These are phyloP conservation scores for Nicotiana rustica DNA, from an alignment of 305 asterid species.

Conservation along the genomic window DNA sequence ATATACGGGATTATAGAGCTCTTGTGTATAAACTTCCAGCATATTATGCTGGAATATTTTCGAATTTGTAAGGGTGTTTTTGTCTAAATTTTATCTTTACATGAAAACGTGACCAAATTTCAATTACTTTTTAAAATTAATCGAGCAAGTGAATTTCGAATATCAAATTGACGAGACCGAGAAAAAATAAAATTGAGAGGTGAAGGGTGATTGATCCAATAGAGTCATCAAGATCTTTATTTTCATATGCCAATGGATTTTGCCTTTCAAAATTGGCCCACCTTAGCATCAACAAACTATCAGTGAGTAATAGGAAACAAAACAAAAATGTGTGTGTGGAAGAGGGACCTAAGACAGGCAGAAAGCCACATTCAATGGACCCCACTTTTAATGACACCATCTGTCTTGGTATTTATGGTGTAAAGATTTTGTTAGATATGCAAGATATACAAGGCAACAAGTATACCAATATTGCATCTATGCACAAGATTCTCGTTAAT, in stretches of 20 bases:
- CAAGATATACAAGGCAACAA: slow-evolving; percentile 31
- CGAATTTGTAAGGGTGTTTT: too few relatives aligned
- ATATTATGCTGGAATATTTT: too few relatives aligned
- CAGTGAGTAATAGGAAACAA: slow-evolving; percentile 27
- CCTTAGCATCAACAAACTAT: slow-evolving; percentile 44
- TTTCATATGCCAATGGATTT: slow-evolving; percentile 53
- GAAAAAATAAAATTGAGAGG: too few relatives aligned
- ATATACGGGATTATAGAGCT: too few relatives aligned
- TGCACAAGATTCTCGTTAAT: slow-evolving; percentile 34
- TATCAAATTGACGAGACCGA: too few relatives aligned
- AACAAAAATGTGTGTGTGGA: slow-evolving; percentile 38
- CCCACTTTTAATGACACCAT: slow-evolving; percentile 55
- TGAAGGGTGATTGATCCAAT: too few relatives aligned
- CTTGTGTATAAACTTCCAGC: too few relatives aligned
- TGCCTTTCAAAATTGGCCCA: slow-evolving; percentile 54
- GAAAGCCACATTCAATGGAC: slow-evolving; percentile 42
- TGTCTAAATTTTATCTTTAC: too few relatives aligned
- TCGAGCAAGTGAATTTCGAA: too few relatives aligned
- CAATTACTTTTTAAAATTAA: too few relatives aligned
- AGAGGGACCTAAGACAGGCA: slow-evolving; percentile 38
- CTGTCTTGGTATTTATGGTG: slow-evolving; percentile 37
- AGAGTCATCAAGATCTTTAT: slow-evolving; percentile 49
- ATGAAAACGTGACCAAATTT: too few relatives aligned
- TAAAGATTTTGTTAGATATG: slow-evolving; percentile 41
- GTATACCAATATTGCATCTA: slow-evolving; percentile 34